Conservation (phyloP, 2,329 filamentous ascomycete genomes). For the Cordyceps cicadae region DNA sequence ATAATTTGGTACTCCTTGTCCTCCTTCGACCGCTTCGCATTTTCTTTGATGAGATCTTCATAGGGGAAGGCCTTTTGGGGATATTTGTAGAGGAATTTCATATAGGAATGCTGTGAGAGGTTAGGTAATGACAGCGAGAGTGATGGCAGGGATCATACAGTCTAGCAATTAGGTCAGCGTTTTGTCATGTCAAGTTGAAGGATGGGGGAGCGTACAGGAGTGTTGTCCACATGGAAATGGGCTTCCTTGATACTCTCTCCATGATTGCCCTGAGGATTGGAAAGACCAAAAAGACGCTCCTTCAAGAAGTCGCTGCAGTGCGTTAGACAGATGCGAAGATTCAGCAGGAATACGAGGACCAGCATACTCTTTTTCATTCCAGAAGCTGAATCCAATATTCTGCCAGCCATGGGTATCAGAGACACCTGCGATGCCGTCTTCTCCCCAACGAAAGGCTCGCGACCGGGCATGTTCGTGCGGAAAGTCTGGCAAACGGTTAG, state of each 20-base stretch:
- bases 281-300: conserved; percentile 88
- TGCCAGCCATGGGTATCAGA: conserved; percentile 83
- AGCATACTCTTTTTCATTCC: conserved; percentile 90
- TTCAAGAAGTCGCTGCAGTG: conserved; percentile 72
- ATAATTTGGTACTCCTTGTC: conserved; percentile 88
- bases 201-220: conserved; percentile 45
- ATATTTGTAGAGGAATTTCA: conserved; percentile 98
- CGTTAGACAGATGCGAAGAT: conserved; percentile 29
- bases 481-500: conserved; percentile 56
- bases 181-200: conserved; percentile 10
- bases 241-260: conserved; percentile 95
- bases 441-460: conserved; percentile 87
- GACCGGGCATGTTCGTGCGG: conserved; percentile 86
- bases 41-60: conserved; percentile 76
- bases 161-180: conserved; percentile 28
- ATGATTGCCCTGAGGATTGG: conserved; percentile 94
- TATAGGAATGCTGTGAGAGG: conserved; percentile 73
- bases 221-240: conserved; percentile 95
- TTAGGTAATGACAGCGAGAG: conserved; percentile 15
- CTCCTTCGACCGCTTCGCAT: conserved; percentile 63
- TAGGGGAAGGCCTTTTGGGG: conserved; percentile 90
- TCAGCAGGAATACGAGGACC: conserved; percentile 11
- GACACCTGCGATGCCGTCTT: conserved; percentile 93
- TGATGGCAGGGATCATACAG: conserved; percentile 27
- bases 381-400: conserved; percentile 93